Percentiles rank a stretch among this genome's conserved stretches.
Conservation (phyloP, 257 asterid genomes). For the Salvia splendens region DNA sequence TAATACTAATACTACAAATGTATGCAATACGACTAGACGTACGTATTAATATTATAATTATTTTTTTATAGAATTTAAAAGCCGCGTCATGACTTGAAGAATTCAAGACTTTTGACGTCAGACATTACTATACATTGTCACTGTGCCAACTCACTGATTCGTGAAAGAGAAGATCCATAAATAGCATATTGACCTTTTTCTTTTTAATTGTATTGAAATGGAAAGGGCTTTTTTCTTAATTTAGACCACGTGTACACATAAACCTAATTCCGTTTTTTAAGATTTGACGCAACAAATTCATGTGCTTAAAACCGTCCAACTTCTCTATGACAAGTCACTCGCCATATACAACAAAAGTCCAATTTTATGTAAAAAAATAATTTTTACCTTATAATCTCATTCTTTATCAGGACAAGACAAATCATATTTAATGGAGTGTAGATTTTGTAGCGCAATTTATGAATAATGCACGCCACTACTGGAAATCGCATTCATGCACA, state of each 20-base stretch:
- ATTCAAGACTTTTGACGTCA: no score
- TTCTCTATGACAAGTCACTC: slow-evolving; percentile 27
- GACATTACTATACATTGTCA: no score
- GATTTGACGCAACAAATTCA: slow-evolving; percentile 25
- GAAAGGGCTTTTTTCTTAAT: background rate
- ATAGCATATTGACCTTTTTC: background rate
- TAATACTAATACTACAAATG: no score
- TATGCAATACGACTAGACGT: no score
- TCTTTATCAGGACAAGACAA: background rate
- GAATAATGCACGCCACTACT: slow-evolving; percentile 7
- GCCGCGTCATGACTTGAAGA: no score
- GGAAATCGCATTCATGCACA: background rate
- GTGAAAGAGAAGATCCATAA: slow-evolving; percentile 3
- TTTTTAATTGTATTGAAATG: background rate
- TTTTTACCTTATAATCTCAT: background rate
- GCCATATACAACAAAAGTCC: slow-evolving; percentile 8
- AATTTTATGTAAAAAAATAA: background rate
- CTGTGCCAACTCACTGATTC: no score
- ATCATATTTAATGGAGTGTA: background rate
- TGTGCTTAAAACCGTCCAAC: background rate
- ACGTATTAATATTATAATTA: no score
- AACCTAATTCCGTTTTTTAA: slow-evolving; percentile 9
- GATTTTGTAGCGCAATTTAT: slow-evolving; percentile 2
- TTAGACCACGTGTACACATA: background rate
- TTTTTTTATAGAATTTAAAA: no score